Conservation (phyloP, 2,329 filamentous ascomycete species). For the Trichophyton verrucosum region DNA sequence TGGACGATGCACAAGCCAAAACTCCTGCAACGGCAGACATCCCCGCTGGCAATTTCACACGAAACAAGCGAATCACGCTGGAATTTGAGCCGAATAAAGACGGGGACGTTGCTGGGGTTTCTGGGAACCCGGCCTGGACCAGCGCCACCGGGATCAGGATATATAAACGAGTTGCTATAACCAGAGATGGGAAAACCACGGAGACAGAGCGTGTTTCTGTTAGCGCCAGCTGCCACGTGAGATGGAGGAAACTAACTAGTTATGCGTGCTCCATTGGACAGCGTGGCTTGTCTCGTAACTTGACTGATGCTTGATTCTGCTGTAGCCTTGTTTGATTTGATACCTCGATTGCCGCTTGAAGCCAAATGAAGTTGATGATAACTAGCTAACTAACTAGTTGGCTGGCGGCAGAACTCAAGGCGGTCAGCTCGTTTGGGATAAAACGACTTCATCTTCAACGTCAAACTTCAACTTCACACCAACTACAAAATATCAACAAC, state of each 20-base stretch:
- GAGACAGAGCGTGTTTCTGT: not conserved
- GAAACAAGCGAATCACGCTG: not conserved
- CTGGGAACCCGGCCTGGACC: not conserved
- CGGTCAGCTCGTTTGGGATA: not conserved
- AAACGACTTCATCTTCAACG: not conserved
- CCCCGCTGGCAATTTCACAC: not conserved
- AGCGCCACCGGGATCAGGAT: not conserved
- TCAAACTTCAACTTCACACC: not conserved
- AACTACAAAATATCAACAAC: not conserved
- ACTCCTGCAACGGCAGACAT: slow-evolving; percentile 3
- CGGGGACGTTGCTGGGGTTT: not conserved
- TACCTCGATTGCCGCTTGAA: not conserved
- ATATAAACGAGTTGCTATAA: not conserved
- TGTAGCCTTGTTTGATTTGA: not conserved
- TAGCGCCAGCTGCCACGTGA: slow-evolving; percentile 3
- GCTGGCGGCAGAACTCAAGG: not conserved
- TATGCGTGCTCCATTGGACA: not conserved
- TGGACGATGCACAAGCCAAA: slow-evolving; percentile 6
- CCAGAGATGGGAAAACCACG: not conserved
- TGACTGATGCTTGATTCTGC: not conserved
- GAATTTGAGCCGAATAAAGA: not conserved
- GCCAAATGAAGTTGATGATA: not conserved
- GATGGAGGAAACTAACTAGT: not conserved
- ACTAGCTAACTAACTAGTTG: not conserved
- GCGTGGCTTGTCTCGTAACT: not conserved